Base-by-base conservation (phyloP, 2,329 filamentous ascomycete species). In the Geosmithia morbida region DNA sequence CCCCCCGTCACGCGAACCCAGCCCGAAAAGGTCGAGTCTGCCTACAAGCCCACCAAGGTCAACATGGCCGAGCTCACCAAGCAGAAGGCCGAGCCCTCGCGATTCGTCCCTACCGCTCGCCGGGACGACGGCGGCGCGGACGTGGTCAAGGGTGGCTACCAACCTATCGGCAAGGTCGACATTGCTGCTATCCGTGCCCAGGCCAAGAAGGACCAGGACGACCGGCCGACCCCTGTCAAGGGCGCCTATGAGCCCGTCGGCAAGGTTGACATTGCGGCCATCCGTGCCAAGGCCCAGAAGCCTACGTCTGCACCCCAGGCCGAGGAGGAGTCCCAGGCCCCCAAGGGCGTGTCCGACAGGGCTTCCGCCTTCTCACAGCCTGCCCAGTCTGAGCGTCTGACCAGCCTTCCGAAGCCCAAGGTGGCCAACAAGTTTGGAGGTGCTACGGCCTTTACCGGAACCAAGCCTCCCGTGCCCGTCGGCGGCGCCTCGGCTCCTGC, bases 141-240 rank as follows among this genome's bases (percentile, higher is more conserved):
- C 59, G 77, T 96, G 18, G 80, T 97, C 46, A 85, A 69, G 58
- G 92, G 92, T 43, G 83, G 76, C 16, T 98, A 98, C 64, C 87
- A 96, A 62, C 92, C 92, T 18, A 71, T 98, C 56, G 92, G 92
- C 48, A 97, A 96, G 68, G 85, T 98, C n/a, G 89, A 98, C 59
- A 97, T 98, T 65, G 85, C 84, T 20, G 89, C 87, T 39, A 84
- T 98, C 54, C 80, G 92, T 52, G 81, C 72, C 61, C 87, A 75
- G 69, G 88, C 66, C 59, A 81, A 72, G 70, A 81, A 70, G 56
- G 71, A 62, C 64, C 74, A 74, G 43, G 87, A 96, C 58, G 85
- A 95, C 54, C 75, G 88, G 48, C 92, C 92, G 3, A 77, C 83
- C 1, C 77, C 80, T 5, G 86, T 97, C 18, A 97, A 94, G 66